These are phyloP conservation scores for Penicillium goetzii DNA, from an alignment of 495 filamentous ascomycete genomes.

Conservation along the genomic window DNA sequence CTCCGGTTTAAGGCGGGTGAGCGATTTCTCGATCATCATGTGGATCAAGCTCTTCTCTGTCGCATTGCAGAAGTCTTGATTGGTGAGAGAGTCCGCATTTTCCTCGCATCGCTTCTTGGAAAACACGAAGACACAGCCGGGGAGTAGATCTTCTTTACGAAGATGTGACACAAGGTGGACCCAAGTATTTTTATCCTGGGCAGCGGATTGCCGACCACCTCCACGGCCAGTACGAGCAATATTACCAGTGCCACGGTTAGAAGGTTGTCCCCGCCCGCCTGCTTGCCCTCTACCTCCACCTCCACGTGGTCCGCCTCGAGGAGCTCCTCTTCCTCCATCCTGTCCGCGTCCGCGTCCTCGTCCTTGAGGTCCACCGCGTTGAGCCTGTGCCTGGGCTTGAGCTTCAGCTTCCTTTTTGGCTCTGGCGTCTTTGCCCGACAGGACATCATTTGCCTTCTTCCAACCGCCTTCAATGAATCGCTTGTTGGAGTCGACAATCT, in stretches of 20 bases:
- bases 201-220: slow-evolving; percentile 79
- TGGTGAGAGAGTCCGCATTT: slow-evolving; percentile 92
- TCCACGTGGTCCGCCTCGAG: slow-evolving; percentile 38
- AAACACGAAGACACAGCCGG: slow-evolving; percentile 96
- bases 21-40: slow-evolving; percentile 96
- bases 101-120: slow-evolving; percentile 97
- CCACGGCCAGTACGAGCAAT: slow-evolving; percentile 86
- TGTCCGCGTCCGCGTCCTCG: slow-evolving; percentile 47
- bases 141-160: slow-evolving; percentile 81
- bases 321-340: slow-evolving; percentile 14
- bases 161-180: slow-evolving; percentile 91
- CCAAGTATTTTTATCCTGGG: slow-evolving; percentile 96
- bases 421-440: slow-evolving; percentile 79
- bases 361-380: slow-evolving; percentile 57
- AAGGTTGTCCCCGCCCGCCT: slow-evolving; percentile 57
- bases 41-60: slow-evolving; percentile 94
- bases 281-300: slow-evolving; percentile 52
- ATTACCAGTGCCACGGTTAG: slow-evolving; percentile 72
- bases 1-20: slow-evolving; percentile 89
- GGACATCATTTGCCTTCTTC: slow-evolving; percentile 87
- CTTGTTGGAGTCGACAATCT: slow-evolving; percentile 93
- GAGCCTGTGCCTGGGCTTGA: slow-evolving; percentile 47
- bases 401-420: slow-evolving; percentile 54
- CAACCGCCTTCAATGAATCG: slow-evolving; percentile 86
- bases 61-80: slow-evolving; percentile 90